These are phyloP conservation scores for Juncus inflexus DNA, from an alignment of 176 grass and related monocot genomes.

Conservation along the genomic window DNA sequence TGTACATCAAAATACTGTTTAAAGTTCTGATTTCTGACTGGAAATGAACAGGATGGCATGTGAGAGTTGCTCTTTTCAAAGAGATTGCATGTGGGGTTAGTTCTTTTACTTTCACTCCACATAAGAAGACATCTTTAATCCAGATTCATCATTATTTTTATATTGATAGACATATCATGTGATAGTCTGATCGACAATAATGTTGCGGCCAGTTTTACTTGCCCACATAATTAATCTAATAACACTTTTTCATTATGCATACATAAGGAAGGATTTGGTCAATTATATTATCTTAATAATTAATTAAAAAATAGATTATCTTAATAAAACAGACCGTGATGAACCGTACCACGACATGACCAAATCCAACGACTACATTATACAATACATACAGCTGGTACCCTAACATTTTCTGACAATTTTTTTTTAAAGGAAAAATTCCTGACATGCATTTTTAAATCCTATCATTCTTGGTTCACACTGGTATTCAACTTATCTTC, in stretches of 20 bases:
- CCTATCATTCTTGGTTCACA: too few relatives aligned
- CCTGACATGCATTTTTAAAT: too few relatives aligned
- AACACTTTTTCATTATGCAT: too few relatives aligned
- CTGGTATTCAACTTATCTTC: too few relatives aligned
- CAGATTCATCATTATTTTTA: conserved; percentile 2
- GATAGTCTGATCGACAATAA: background rate
- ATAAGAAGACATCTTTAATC: background rate
- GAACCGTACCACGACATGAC: conserved; percentile 18
- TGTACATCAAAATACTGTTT: too few relatives aligned
- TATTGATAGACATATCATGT: conserved; percentile 10
- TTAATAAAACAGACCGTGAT: conserved; percentile 1
- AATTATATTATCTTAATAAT: too few relatives aligned
- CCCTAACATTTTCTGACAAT: conserved; percentile 14
- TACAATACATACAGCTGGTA: background rate
- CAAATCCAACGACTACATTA: background rate
- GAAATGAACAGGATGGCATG: background rate
- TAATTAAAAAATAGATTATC: background rate
- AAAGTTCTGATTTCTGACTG: background rate
- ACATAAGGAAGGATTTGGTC: too few relatives aligned
- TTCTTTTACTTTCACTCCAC: too few relatives aligned
- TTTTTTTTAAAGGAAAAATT: background rate
- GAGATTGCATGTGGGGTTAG: too few relatives aligned
- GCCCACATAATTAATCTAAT: too few relatives aligned
- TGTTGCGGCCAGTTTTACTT: too few relatives aligned
- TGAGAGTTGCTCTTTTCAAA: background rate